Percentiles rank a stretch among this genome's conserved stretches.
Evolutionary conservation across 495 filamentous ascomycete species (phyloP).

Genomic region (Delitschia confertaspora): DNA sequence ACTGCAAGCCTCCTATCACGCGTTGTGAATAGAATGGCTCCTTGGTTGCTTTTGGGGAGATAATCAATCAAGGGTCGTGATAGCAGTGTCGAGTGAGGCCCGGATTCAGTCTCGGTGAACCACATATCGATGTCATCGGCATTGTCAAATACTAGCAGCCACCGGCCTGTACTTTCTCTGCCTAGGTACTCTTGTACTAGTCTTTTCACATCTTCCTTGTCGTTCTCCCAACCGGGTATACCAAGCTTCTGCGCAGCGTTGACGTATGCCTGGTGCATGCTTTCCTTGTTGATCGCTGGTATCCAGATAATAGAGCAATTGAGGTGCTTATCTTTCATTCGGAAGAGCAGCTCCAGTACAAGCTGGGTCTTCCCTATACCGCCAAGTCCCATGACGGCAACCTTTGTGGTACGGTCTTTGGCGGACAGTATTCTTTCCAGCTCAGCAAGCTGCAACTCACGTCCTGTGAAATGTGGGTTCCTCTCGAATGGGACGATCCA

Average conservation of each 20-base stretch:
- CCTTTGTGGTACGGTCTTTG: not conserved
- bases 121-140: constrained; percentile 23
- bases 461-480: constrained; percentile 4
- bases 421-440: constrained; percentile 1
- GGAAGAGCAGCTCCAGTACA: constrained; percentile 16
- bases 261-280: constrained; percentile 12
- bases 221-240: constrained; percentile 4
- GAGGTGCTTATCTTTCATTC: constrained; percentile 3
- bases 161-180: constrained; percentile 4
- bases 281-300: constrained; percentile 14
- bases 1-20: constrained; percentile 15
- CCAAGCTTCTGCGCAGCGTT: constrained; percentile 10
- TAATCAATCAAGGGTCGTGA: constrained; percentile 6
- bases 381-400: constrained; percentile 9
- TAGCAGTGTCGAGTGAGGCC: no score
- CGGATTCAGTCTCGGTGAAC: not conserved
- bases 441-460: constrained; percentile 2
- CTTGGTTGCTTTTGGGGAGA: constrained; percentile 18
- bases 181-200: constrained; percentile 15
- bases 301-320: constrained; percentile 23
- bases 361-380: constrained; percentile 25
- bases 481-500: constrained; percentile 5
- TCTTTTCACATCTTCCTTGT: constrained; percentile 14
- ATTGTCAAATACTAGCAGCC: constrained; percentile 23
- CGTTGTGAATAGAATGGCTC: constrained; percentile 28